These are phyloP conservation scores for Oehlia diaphana DNA, from an alignment of 192 early-diverging fungal species.

Conservation along the genomic window DNA sequence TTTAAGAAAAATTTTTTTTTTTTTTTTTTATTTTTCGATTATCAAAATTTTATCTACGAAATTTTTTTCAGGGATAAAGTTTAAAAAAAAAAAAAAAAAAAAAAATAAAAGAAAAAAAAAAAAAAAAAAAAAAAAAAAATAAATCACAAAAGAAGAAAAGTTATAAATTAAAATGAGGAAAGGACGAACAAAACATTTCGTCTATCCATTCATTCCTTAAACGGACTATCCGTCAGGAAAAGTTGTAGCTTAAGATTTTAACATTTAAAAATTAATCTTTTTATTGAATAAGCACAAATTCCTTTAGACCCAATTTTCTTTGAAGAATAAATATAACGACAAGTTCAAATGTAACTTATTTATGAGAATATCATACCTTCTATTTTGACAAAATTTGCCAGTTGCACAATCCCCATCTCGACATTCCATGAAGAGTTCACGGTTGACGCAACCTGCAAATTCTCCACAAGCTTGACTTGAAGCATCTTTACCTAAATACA, in stretches of 20 bases:
- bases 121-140: too few relatives aligned
- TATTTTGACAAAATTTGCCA: constrained; percentile 86
- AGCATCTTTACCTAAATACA: constrained; percentile 25
- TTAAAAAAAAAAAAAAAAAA: too few relatives aligned
- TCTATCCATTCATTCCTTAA: not conserved
- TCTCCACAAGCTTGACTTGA: constrained; percentile 85
- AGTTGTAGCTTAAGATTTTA: too few relatives aligned
- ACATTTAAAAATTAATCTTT: not conserved
- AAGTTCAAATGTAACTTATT: not conserved
- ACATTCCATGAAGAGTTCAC: constrained; percentile 90
- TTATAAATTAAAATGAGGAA: too few relatives aligned
- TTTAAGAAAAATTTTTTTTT: too few relatives aligned
- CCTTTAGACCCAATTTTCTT: not conserved
- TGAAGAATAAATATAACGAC: not conserved
- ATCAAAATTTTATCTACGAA: too few relatives aligned
- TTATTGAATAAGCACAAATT: not conserved
- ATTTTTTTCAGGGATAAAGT: too few relatives aligned
- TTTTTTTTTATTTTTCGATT: too few relatives aligned
- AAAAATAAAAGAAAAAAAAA: too few relatives aligned
- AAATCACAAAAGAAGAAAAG: too few relatives aligned
- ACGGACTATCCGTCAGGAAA: too few relatives aligned
- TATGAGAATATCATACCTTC: constrained; percentile 48
- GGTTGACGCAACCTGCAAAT: constrained; percentile 88
- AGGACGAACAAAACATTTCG: not conserved
- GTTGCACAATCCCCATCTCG: constrained; percentile 84